Percentiles rank a stretch among this genome's conserved stretches.
These are phyloP conservation scores for Petunia axillaris DNA, from an alignment of 257 asterid species.

Conservation along the genomic window DNA sequence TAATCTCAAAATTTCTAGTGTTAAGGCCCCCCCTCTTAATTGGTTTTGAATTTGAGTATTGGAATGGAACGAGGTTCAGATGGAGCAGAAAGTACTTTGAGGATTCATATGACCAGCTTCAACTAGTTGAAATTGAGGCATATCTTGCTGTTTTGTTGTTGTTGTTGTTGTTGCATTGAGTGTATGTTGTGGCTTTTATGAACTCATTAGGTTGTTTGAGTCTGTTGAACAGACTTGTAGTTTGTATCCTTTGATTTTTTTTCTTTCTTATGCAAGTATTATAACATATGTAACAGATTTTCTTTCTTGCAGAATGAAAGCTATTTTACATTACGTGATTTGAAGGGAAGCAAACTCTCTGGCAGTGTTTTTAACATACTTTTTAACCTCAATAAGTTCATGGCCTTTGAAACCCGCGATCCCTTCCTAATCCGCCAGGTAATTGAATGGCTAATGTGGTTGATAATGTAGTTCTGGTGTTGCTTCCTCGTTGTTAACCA, in stretches of 20 bases:
- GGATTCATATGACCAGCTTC: not conserved
- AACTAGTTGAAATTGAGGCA: not conserved
- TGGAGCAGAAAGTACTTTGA: conserved; percentile 4
- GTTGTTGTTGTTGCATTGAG: conserved; percentile 8
- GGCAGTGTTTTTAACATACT: conserved; percentile 94
- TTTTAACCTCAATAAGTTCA: conserved; percentile 96
- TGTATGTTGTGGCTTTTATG: not conserved
- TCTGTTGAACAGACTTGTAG: not conserved
- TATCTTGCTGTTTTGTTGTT: not conserved
- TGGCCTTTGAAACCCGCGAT: conserved; percentile 99
- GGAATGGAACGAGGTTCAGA: conserved; percentile 1
- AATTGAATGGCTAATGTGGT: conserved; percentile 11
- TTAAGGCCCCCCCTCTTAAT: not conserved
- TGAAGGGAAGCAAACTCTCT: conserved; percentile 85
- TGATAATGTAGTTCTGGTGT: conserved; percentile 20
- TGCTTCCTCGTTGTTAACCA: not conserved
- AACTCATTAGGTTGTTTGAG: not conserved
- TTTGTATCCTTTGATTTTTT: not conserved
- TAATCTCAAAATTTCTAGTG: not conserved
- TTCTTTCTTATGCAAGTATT: not conserved
- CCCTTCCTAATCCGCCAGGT: conserved; percentile 99
- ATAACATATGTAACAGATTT: not conserved
- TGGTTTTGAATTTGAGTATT: conserved; percentile 12
- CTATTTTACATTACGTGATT: conserved; percentile 78
- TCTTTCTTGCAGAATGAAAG: conserved; percentile 71